Evolutionary conservation across 2,329 filamentous ascomycete genomes (phyloP).

Genomic region (Colletotrichum tropicale): DNA sequence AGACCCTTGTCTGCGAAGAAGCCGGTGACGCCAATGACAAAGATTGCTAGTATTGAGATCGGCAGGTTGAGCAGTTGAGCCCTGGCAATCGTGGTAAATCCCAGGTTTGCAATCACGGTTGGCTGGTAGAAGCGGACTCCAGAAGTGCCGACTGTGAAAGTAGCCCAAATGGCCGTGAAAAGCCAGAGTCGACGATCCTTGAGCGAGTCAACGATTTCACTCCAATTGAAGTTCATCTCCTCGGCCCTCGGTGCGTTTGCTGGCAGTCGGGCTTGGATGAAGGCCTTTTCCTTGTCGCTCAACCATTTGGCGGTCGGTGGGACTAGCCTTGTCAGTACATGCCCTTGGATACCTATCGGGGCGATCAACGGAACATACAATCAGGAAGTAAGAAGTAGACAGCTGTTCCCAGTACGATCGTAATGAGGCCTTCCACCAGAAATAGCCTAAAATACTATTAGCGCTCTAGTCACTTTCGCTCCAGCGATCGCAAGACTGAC

Average conservation of each 20-base stretch:
- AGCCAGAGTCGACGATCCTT: slow-evolving; percentile 49
- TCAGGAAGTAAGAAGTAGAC: slow-evolving; percentile 60
- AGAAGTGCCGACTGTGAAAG: slow-evolving; percentile 46
- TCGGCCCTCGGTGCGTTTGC: slow-evolving; percentile 44
- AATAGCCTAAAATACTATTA: slow-evolving; percentile 34
- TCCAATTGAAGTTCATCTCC: slow-evolving; percentile 43
- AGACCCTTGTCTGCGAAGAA: slow-evolving; percentile 45
- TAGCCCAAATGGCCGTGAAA: slow-evolving; percentile 48
- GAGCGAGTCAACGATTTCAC: slow-evolving; percentile 40
- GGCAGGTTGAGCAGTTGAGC: slow-evolving; percentile 55
- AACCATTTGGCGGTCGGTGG: slow-evolving; percentile 49
- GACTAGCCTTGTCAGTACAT: slow-evolving; percentile 43
- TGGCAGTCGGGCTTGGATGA: slow-evolving; percentile 51
- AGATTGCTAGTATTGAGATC: slow-evolving; percentile 42
- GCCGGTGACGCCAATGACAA: slow-evolving; percentile 46
- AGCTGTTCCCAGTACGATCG: slow-evolving; percentile 47
- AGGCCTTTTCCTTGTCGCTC: slow-evolving; percentile 48
- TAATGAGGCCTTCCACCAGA: slow-evolving; percentile 49
- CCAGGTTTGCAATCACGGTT: slow-evolving; percentile 42
- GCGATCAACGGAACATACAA: slow-evolving; percentile 35
- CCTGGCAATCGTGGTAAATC: slow-evolving; percentile 45
- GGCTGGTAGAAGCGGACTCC: slow-evolving; percentile 47
- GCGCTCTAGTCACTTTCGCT: background rate
- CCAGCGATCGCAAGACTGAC: slow-evolving; percentile 20
- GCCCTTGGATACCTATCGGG: slow-evolving; percentile 45